Percentiles rank a stretch among this genome's conserved stretches.
Evolutionary conservation across 768 basidiomycete genomes (phyloP).

Genomic region (Lactarius indigo): DNA sequence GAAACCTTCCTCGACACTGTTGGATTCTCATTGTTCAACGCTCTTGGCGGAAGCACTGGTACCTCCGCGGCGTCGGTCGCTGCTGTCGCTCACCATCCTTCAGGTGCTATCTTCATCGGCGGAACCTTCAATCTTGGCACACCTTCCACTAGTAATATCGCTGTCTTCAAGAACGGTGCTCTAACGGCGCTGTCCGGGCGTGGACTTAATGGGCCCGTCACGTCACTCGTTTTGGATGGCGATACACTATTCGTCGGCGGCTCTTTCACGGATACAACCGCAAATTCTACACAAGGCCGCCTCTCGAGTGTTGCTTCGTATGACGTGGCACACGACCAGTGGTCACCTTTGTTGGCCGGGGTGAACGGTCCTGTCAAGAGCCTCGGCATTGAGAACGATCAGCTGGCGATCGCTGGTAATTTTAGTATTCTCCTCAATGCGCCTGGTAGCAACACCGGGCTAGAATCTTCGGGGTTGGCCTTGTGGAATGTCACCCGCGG

Average conservation of each 20-base stretch:
- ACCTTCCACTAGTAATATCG: conserved; percentile 63
- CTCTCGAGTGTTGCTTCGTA: conserved; percentile 68
- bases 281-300: conserved; percentile 47
- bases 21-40: conserved; percentile 58
- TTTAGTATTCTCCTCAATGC: conserved; percentile 52
- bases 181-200: conserved; percentile 51
- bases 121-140: conserved; percentile 69
- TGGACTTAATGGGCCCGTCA: conserved; percentile 80
- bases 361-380: conserved; percentile 71
- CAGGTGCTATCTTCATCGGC: conserved; percentile 65
- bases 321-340: conserved; percentile 58
- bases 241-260: conserved; percentile 84
- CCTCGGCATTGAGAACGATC: conserved; percentile 47
- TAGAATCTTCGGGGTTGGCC: conserved; percentile 60
- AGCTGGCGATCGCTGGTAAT: conserved; percentile 68
- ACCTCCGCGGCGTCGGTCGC: conserved; percentile 44
- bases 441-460: conserved; percentile 37
- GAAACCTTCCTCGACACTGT: conserved; percentile 64
- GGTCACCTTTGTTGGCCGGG: conserved; percentile 69
- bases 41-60: conserved; percentile 47
- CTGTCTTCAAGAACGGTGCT: conserved; percentile 59
- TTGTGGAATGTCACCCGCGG: conserved; percentile 60
- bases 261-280: conserved; percentile 67
- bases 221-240: conserved; percentile 58
- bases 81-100: conserved; percentile 61